Conservation (phyloP, 1,284 basidiomycete species). For the Irpex sp. region DNA sequence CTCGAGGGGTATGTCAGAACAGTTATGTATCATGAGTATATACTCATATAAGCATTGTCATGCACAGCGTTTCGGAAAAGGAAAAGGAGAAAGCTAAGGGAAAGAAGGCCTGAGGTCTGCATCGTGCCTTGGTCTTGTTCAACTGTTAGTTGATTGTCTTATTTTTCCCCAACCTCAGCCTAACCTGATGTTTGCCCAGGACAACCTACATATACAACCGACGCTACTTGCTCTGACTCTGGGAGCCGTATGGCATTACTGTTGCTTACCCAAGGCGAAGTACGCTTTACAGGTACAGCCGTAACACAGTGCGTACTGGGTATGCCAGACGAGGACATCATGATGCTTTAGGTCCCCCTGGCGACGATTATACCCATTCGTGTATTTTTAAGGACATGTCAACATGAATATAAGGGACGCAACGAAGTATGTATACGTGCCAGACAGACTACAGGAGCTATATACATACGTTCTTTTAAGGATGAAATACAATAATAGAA, state of each 20-base stretch:
- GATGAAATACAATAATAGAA: neutral
- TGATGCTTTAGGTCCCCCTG: too few relatives aligned
- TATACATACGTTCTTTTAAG: neutral
- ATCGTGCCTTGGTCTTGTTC: neutral
- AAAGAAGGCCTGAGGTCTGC: neutral
- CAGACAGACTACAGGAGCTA: neutral
- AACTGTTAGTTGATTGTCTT: too few relatives aligned
- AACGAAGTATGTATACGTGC: neutral
- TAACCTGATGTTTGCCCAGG: too few relatives aligned
- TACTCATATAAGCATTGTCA: neutral
- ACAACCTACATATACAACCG: too few relatives aligned
- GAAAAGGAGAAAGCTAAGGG: conserved; percentile 12
- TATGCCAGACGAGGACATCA: too few relatives aligned
- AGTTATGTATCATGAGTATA: neutral
- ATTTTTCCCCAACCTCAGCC: too few relatives aligned
- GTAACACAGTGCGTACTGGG: too few relatives aligned
- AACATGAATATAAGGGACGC: neutral
- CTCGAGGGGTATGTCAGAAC: conserved; percentile 42
- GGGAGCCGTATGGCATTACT: too few relatives aligned
- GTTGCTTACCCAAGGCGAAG: too few relatives aligned
- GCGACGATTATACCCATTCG: neutral
- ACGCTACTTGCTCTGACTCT: too few relatives aligned
- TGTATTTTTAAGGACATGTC: neutral
- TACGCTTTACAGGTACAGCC: too few relatives aligned
- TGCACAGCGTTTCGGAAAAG: conserved; percentile 10